Conservation (phyloP, 2,329 filamentous ascomycete genomes). For the Epichloe aotearoae region DNA sequence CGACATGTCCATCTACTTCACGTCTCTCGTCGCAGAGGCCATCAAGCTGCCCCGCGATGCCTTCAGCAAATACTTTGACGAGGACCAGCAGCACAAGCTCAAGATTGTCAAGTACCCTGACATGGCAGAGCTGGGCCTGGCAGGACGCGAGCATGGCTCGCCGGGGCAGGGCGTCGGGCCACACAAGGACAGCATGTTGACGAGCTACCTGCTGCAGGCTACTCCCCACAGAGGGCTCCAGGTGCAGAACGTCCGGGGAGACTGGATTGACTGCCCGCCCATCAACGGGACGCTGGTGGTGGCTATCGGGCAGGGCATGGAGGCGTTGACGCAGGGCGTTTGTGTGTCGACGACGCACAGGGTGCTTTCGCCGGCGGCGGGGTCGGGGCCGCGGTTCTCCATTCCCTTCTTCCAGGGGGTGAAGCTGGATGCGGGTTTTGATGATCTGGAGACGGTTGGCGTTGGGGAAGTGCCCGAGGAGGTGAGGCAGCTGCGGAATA, state of each 20-base stretch:
- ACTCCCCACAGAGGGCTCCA: constrained; percentile 64
- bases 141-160: constrained; percentile 13
- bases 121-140: constrained; percentile 38
- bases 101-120: constrained; percentile 86
- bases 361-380: constrained; percentile 60
- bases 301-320: constrained; percentile 75
- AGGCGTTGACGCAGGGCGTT: constrained; percentile 72
- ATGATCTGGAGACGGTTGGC: constrained; percentile 53
- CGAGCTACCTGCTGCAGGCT: constrained; percentile 69
- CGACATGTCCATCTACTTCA: constrained; percentile 58
- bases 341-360: constrained; percentile 74
- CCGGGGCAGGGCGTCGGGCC: constrained; percentile 55
- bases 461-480: constrained; percentile 46
- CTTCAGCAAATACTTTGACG: constrained; percentile 69
- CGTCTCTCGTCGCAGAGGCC: constrained; percentile 71
- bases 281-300: constrained; percentile 68
- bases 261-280: constrained; percentile 75
- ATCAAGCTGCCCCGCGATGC: constrained; percentile 56
- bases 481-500: constrained; percentile 47
- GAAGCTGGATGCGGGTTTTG: constrained; percentile 64
- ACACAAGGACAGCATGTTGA: constrained; percentile 77
- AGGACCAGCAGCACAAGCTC: constrained; percentile 67
- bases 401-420: constrained; percentile 87
- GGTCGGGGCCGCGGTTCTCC: constrained; percentile 59
- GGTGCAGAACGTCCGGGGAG: constrained; percentile 64